Evolutionary conservation across 1,284 basidiomycete genomes (phyloP).

Genomic region (Apiotrichum gracile): DNA sequence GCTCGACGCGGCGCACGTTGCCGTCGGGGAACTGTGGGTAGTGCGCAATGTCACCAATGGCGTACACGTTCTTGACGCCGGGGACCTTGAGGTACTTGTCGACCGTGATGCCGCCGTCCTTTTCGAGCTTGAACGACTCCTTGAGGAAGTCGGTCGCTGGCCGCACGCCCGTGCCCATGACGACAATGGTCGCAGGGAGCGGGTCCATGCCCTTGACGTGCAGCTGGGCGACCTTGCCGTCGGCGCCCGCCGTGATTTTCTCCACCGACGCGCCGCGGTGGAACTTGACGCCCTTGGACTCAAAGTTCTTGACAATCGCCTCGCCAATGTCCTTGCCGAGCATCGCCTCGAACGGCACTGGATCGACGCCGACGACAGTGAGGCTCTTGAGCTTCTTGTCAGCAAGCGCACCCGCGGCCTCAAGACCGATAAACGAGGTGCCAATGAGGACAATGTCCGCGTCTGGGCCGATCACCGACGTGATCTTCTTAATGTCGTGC

Average conservation of each 20-base stretch:
- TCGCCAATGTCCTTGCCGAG: conserved; percentile 76
- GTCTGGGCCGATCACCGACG: conserved; percentile 56
- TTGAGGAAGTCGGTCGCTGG: conserved; percentile 81
- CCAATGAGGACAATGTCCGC: conserved; percentile 80
- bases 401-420: conserved; percentile 68
- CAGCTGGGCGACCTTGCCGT: conserved; percentile 43
- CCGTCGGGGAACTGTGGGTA: conserved; percentile 59
- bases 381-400: conserved; percentile 63
- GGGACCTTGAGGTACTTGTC: conserved; percentile 71
- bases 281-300: conserved; percentile 76
- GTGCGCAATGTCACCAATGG: conserved; percentile 84
- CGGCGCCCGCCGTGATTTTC: conserved; percentile 57
- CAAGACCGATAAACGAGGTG: conserved; percentile 90
- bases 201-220: conserved; percentile 62
- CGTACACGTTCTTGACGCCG: conserved; percentile 62
- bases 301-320: conserved; percentile 73
- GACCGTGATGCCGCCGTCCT: conserved; percentile 73
- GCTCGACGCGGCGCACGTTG: conserved; percentile 19
- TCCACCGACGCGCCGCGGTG: conserved; percentile 70
- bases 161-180: conserved; percentile 83
- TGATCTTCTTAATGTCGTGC: conserved; percentile 68
- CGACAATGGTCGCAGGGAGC: conserved; percentile 69
- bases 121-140: conserved; percentile 60
- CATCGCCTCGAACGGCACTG: conserved; percentile 72
- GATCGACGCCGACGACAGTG: conserved; percentile 77